A percentile compares a stretch with the other conserved stretches of the same genome.
These are phyloP conservation scores for Chlorella sp. DNA, from an alignment of 139 green algal species.

Conservation along the genomic window DNA sequence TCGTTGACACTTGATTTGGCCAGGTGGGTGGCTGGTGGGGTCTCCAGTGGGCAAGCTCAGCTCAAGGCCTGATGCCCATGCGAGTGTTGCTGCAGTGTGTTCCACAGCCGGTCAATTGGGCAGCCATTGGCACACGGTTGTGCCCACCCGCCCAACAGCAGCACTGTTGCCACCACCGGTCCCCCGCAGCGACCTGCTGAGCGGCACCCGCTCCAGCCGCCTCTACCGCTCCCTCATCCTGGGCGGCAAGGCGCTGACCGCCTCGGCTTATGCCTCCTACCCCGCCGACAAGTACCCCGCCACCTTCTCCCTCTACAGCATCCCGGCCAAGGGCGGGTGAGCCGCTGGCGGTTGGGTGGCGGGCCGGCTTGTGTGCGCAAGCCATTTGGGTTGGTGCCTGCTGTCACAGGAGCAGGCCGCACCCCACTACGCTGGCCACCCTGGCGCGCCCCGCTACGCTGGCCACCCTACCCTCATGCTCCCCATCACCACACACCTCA, in stretches of 20 bases:
- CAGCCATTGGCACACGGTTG: not conserved
- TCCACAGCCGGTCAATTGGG: not conserved
- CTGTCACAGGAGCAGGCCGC: not conserved
- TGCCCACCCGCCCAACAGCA: not conserved
- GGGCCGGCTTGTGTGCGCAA: not conserved
- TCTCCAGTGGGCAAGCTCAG: too few species aligned
- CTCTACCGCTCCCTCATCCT: constrained; percentile 67
- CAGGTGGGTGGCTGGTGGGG: constrained; percentile 14
- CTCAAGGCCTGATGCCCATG: not conserved
- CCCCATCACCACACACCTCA: not conserved
- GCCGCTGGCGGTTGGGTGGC: not conserved
- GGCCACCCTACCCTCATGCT: not conserved
- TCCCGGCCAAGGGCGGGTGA: constrained; percentile 40
- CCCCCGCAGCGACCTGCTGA: constrained; percentile 61
- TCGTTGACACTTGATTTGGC: constrained; percentile 53
- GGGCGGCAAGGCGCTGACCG: constrained; percentile 50
- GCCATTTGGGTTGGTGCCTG: not conserved
- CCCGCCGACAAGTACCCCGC: constrained; percentile 70
- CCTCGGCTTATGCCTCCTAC: constrained; percentile 49
- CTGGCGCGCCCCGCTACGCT: not conserved
- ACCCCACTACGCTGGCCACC: not conserved
- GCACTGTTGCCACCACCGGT: not conserved
- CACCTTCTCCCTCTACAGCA: constrained; percentile 47
- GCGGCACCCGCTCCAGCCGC: constrained; percentile 57
- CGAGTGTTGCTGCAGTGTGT: not conserved